These are phyloP conservation scores for Paraglomus brasilianum DNA, from an alignment of 192 early-diverging fungal species.

Conservation along the genomic window DNA sequence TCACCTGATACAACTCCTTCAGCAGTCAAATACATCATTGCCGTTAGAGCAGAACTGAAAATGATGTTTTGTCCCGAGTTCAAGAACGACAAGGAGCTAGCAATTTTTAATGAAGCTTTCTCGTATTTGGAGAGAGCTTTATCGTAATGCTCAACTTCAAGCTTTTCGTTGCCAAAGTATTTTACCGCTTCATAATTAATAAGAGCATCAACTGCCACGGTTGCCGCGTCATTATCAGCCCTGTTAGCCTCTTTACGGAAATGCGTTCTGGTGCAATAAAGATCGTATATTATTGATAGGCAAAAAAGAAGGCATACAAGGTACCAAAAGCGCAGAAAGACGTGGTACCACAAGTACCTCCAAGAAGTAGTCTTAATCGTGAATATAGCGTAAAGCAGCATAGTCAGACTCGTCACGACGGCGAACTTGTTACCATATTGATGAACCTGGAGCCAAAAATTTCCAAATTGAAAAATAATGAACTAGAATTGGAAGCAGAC, in stretches of 20 bases:
- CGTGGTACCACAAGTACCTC: too few relatives aligned
- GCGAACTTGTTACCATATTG: conserved; percentile 58
- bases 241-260: conserved; percentile 91
- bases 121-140: conserved; percentile 88
- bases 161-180: conserved; percentile 85
- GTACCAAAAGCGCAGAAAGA: too few relatives aligned
- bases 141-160: conserved; percentile 90
- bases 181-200: conserved; percentile 99
- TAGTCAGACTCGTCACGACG: conserved; percentile 60
- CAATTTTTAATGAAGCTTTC: conserved; percentile 87
- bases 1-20: conserved; percentile 69
- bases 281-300: background rate
- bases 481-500: background rate
- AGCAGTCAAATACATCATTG: conserved; percentile 96
- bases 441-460: conserved; percentile 40
- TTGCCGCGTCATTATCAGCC: conserved; percentile 94
- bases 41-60: conserved; percentile 87
- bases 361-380: conserved; percentile 90
- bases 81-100: conserved; percentile 82
- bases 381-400: conserved; percentile 79
- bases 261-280: conserved; percentile 47
- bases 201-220: conserved; percentile 91
- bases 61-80: conserved; percentile 97
- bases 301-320: too few relatives aligned
- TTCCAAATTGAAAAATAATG: background rate